Evolutionary conservation across 208 protist genomes (phyloP), one percentile per base, ranked within the genome.

Genomic region (Phytomonas sp.): DNA sequence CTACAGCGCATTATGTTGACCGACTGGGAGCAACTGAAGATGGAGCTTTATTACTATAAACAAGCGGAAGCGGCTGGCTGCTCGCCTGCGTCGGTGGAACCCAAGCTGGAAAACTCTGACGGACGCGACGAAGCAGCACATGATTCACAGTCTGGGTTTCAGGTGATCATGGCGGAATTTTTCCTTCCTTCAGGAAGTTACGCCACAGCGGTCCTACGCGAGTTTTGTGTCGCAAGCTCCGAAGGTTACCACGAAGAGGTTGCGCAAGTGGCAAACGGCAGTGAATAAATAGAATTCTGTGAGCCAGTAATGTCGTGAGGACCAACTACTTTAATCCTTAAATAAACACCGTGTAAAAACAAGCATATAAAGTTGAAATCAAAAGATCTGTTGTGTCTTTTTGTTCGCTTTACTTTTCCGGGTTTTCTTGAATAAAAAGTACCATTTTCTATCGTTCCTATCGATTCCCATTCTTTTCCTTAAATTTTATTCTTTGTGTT

Each of bases 111-210:
- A 9, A 28, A 53, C 37, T 61, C 13, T 28, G 65, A n/a, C 2
- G 32, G 34, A 26, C 36, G 31, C 56, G 66, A 33, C 20, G 62
- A 61, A 30, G 65, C 67, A 9, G 51, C 64, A 62, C 29, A 30
- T 29, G 61, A 73, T 61, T 62, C 74, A 37, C 67, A 80, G 59
- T 67, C 77, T 0, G 65, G 73, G 28, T 56, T 75, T 15, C 60
- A 79, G 23, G 84, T 70, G 20, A 51, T 95, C 36, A 72, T 94
- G 36, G 81, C 79, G 6, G 62, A 83, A 60, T 96, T 96, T 70
- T 79, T 81, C 0, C 83, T 96, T 26, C 92, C 89, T 9, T 81
- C 92, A 11, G 92, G 92, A 6, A 84, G 84, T 69, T 96, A 96
- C 69, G 92, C 92, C 26, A 96, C 92, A 2, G 85, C 73, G 43